These are phyloP conservation scores for Colletotrichum nymphaeae DNA, from an alignment of 2,329 filamentous ascomycete genomes.

Conservation along the genomic window DNA sequence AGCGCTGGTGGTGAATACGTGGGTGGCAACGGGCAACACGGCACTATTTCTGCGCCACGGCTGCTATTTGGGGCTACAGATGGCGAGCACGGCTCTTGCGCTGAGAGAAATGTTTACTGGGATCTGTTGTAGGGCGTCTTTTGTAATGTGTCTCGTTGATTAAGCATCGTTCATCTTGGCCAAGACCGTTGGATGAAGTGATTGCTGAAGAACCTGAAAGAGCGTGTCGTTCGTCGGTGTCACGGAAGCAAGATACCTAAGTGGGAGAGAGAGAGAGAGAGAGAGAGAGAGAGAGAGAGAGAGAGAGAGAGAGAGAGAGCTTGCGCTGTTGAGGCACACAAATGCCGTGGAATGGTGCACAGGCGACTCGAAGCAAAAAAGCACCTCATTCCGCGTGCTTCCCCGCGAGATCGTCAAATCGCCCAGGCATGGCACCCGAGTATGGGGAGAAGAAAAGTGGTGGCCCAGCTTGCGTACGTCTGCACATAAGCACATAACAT, in stretches of 20 bases:
- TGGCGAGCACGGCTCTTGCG: background rate
- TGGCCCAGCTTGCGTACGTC: background rate
- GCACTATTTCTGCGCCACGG: background rate
- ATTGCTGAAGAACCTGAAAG: conserved; percentile 1
- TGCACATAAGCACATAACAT: background rate
- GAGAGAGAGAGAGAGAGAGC: background rate
- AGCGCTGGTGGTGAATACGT: background rate
- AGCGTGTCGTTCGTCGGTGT: background rate
- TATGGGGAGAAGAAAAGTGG: background rate
- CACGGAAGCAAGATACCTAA: too few relatives aligned
- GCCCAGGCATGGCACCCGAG: background rate
- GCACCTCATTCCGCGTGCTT: background rate
- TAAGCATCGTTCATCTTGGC: background rate
- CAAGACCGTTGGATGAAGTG: background rate
- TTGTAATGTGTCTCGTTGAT: background rate
- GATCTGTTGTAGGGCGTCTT: background rate
- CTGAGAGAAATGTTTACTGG: background rate
- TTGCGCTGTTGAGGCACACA: background rate
- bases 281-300: background rate
- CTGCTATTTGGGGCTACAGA: conserved; percentile 1
- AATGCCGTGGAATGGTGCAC: conserved; percentile 9
- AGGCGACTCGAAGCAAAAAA: background rate
- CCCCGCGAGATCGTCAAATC: conserved; percentile 15
- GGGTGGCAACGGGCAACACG: background rate
- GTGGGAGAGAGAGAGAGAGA: background rate